Conservation (phyloP, 177 flowering plant genomes). For the Tripterygium wilfordii region DNA sequence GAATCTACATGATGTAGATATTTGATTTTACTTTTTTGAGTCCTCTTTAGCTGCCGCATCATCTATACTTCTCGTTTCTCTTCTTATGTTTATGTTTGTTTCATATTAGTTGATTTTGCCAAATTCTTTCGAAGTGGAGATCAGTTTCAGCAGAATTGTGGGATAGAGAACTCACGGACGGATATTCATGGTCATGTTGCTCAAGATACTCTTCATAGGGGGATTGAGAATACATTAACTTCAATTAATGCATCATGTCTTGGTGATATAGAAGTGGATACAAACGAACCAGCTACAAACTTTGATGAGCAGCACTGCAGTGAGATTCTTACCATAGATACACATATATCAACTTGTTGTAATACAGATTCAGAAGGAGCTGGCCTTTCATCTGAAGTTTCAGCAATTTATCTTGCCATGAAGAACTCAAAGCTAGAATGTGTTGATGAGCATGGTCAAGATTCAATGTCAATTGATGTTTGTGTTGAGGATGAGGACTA, state of each 20-base stretch:
- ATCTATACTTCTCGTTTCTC: too few species aligned
- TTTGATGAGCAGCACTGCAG: conserved; percentile 9
- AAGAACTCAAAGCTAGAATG: conserved; percentile 83
- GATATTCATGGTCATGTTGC: conserved; percentile 16
- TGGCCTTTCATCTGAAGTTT: conserved; percentile 60
- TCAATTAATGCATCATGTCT: conserved; percentile 8
- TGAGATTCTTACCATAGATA: conserved; percentile 14
- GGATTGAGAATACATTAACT: conserved; percentile 10
- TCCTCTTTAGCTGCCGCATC: too few species aligned
- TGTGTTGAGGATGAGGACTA: conserved; percentile 57
- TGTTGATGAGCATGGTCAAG: conserved; percentile 67
- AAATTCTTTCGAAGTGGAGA: conserved; percentile 35
- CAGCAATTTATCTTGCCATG: conserved; percentile 85
- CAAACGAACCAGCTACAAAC: conserved; percentile 14
- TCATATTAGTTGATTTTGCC: conserved; percentile 35
- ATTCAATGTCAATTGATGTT: conserved; percentile 44
- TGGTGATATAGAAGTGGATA: conserved; percentile 23
- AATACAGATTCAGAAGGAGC: conserved; percentile 32
- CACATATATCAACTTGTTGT: conserved; percentile 17
- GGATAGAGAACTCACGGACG: conserved; percentile 16
- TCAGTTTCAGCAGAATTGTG: conserved; percentile 20
- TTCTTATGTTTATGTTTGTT: background rate
- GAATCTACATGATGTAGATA: too few species aligned
- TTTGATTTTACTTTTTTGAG: too few species aligned
- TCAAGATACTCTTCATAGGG: conserved; percentile 6